Evolutionary conservation across 352 stramenopile genomes (phyloP).

Genomic region (Pythium guiyangense): DNA sequence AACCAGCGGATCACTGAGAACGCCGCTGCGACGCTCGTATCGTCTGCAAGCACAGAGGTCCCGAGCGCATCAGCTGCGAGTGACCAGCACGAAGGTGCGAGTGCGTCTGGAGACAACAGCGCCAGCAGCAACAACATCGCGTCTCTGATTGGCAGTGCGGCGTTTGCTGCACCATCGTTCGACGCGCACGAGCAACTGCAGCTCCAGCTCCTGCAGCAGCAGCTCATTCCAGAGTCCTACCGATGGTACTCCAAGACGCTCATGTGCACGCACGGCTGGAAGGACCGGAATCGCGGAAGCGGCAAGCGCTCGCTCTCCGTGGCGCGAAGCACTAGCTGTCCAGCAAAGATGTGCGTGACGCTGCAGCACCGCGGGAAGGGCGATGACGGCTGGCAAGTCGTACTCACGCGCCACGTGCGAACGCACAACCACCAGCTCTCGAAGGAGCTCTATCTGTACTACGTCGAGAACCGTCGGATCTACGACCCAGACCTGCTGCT

Average conservation of each 20-base stretch:
- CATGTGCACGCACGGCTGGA: constrained; percentile 80
- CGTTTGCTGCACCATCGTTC: too few species aligned
- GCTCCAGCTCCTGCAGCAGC: constrained; percentile 16
- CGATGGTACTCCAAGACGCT: constrained; percentile 83
- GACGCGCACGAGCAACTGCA: too few species aligned
- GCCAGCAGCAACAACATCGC: neutral
- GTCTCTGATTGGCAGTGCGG: too few species aligned
- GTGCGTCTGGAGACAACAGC: too few species aligned
- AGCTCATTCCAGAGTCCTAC: constrained; percentile 54
- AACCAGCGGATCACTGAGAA: constrained; percentile 65
- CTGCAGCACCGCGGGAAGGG: constrained; percentile 41
- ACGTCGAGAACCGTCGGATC: constrained; percentile 73
- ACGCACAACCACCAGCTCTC: constrained; percentile 73
- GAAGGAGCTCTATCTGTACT: constrained; percentile 70
- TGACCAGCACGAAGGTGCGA: too few species aligned
- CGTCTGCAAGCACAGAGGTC: neutral
- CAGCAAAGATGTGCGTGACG: constrained; percentile 78
- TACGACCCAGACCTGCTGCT: constrained; percentile 67
- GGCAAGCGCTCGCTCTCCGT: constrained; percentile 61
- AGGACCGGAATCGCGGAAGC: constrained; percentile 54
- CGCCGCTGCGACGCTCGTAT: constrained; percentile 3
- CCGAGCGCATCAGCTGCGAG: too few species aligned
- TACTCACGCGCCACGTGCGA: constrained; percentile 70
- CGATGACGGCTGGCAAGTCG: constrained; percentile 50
- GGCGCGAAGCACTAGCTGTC: constrained; percentile 61